These are phyloP conservation scores for Podaxis pistillaris DNA, from an alignment of 768 basidiomycete genomes.

Conservation along the genomic window DNA sequence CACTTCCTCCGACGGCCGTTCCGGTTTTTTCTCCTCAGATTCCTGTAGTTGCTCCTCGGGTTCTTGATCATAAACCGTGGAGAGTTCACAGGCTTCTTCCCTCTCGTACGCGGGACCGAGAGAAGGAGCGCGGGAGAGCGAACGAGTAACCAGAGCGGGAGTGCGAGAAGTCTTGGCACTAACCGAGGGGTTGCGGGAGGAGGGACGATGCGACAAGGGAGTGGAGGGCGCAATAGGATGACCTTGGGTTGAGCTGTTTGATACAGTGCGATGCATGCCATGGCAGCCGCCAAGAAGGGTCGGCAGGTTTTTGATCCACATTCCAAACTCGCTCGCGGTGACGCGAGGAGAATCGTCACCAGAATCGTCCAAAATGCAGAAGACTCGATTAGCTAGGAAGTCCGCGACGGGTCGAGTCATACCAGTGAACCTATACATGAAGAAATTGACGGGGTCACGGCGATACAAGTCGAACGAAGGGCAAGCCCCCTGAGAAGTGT, in stretches of 20 bases:
- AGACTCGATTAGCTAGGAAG: slow-evolving; percentile 81
- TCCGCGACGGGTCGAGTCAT: slow-evolving; percentile 87
- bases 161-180: slow-evolving; percentile 46
- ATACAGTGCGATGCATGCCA: slow-evolving; percentile 57
- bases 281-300: slow-evolving; percentile 54
- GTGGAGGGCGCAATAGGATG: slow-evolving; percentile 61
- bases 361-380: slow-evolving; percentile 72
- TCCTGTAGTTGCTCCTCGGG: slow-evolving; percentile 46
- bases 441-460: slow-evolving; percentile 77
- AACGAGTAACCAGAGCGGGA: slow-evolving; percentile 51
- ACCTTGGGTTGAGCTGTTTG: slow-evolving; percentile 61
- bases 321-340: slow-evolving; percentile 80
- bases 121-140: slow-evolving; percentile 64
- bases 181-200: slow-evolving; percentile 59
- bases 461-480: slow-evolving; percentile 81
- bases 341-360: slow-evolving; percentile 66
- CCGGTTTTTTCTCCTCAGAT: slow-evolving; percentile 41
- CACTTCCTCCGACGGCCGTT: slow-evolving; percentile 41
- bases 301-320: slow-evolving; percentile 84
- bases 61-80: slow-evolving; percentile 55
- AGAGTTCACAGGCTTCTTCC: slow-evolving; percentile 43
- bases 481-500: slow-evolving; percentile 80
- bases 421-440: slow-evolving; percentile 87
- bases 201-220: slow-evolving; percentile 70
- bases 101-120: slow-evolving; percentile 49